These are phyloP conservation scores for Termitomyces sp. DNA, from an alignment of 768 basidiomycete species.

Conservation along the genomic window DNA sequence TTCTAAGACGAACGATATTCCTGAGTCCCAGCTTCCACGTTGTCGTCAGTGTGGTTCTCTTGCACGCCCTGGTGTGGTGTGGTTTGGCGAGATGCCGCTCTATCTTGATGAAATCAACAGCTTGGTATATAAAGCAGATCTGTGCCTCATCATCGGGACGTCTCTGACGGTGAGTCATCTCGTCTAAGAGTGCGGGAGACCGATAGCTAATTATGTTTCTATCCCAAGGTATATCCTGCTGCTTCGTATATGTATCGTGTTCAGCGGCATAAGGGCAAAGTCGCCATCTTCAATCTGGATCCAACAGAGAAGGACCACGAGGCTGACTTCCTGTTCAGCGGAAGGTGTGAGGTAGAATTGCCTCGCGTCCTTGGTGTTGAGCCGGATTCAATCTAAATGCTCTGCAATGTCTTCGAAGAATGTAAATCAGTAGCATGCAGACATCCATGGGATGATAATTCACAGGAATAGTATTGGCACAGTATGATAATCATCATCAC, in stretches of 20 bases:
- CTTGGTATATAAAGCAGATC: conserved; percentile 42
- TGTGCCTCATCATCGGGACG: conserved; percentile 54
- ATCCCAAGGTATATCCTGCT: conserved; percentile 40
- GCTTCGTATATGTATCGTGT: conserved; percentile 33
- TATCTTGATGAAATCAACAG: conserved; percentile 36
- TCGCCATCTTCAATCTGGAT: conserved; percentile 39
- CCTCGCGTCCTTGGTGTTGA: neutral
- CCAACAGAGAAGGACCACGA: conserved; percentile 31
- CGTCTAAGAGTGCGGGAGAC: neutral
- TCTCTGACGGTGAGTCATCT: conserved; percentile 33
- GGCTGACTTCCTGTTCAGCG: conserved; percentile 49
- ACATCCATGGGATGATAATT: no score
- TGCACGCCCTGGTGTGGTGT: conserved; percentile 51
- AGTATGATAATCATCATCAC: neutral
- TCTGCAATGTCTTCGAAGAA: neutral
- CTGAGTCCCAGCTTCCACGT: conserved; percentile 35
- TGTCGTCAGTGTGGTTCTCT: conserved; percentile 42
- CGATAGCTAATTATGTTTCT: neutral
- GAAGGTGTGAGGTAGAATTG: conserved; percentile 30
- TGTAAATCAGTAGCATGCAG: neutral
- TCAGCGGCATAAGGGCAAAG: conserved; percentile 30
- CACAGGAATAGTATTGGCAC: neutral
- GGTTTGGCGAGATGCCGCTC: conserved; percentile 50
- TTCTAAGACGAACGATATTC: conserved; percentile 23
- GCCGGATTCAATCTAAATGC: neutral